These are phyloP conservation scores for Rhodamnia argentea DNA, from an alignment of 345 rosid genomes.

Conservation along the genomic window DNA sequence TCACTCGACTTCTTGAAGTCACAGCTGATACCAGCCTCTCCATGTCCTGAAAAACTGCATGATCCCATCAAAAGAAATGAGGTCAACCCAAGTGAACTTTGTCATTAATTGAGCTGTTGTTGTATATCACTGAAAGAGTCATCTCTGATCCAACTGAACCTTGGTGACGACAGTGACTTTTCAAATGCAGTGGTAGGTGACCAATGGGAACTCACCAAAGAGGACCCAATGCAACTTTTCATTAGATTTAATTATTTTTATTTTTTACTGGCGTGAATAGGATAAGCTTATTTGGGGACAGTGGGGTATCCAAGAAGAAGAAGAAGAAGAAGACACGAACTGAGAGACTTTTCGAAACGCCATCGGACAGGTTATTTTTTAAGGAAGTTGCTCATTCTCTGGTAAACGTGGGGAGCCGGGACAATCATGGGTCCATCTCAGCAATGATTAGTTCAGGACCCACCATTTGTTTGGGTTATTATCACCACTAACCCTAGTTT, in stretches of 20 bases:
- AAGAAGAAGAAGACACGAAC: background rate
- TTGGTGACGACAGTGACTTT: background rate
- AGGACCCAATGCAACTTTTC: background rate
- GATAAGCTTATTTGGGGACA: background rate
- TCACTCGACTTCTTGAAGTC: background rate
- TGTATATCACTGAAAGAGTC: background rate
- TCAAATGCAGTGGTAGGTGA: background rate
- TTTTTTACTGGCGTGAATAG: background rate
- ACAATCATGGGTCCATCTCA: conserved; percentile 29
- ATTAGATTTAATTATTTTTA: background rate
- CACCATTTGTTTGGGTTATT: conserved; percentile 10
- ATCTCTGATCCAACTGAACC: background rate
- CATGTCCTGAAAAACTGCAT: background rate
- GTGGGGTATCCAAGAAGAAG: background rate
- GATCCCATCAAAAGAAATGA: background rate
- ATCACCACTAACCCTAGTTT: background rate
- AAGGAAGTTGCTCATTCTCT: conserved; percentile 5
- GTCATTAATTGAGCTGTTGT: background rate
- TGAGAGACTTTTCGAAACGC: background rate
- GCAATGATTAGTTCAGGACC: conserved; percentile 20
- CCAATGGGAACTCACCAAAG: conserved; percentile 16
- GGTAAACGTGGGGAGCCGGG: conserved; percentile 44
- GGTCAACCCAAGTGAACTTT: background rate
- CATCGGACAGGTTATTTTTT: background rate
- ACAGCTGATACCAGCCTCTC: background rate